Evolutionary conservation across 306 rosid genomes (phyloP).

Genomic region (Mimosa bimucronata): DNA sequence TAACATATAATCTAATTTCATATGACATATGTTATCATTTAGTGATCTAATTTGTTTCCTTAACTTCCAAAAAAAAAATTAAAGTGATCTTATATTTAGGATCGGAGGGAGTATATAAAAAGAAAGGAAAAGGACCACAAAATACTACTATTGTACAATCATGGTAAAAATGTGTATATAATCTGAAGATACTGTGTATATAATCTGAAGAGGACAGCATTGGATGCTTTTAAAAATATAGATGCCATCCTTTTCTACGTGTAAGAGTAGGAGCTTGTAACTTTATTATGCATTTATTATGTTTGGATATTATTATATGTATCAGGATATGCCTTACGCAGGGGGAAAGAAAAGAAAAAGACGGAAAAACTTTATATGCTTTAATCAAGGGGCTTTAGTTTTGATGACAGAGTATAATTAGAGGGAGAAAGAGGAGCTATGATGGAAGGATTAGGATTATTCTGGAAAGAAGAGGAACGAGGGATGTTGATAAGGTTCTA

Average conservation of each 20-base stretch:
- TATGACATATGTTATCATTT: no score
- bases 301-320: not conserved
- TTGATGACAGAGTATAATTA: not conserved
- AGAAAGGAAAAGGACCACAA: not conserved
- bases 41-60: no score
- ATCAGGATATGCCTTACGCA: not conserved
- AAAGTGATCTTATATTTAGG: no score
- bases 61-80: no score
- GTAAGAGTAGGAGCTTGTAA: not conserved
- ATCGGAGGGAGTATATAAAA: no score
- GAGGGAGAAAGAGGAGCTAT: not conserved
- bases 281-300: not conserved
- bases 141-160: not conserved
- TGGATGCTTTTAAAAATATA: not conserved
- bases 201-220: not conserved
- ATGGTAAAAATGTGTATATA: not conserved
- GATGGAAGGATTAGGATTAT: slow-evolving; percentile 42
- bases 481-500: slow-evolving; percentile 37
- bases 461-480: slow-evolving; percentile 48
- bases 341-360: not conserved
- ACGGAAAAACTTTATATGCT: not conserved
- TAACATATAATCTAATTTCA: no score
- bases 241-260: not conserved
- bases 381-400: not conserved
- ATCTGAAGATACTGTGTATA: no score